Percentiles rank a stretch among this genome's conserved stretches.
These are phyloP conservation scores for Galerina sulciceps DNA, from an alignment of 768 basidiomycete species.

Conservation along the genomic window DNA sequence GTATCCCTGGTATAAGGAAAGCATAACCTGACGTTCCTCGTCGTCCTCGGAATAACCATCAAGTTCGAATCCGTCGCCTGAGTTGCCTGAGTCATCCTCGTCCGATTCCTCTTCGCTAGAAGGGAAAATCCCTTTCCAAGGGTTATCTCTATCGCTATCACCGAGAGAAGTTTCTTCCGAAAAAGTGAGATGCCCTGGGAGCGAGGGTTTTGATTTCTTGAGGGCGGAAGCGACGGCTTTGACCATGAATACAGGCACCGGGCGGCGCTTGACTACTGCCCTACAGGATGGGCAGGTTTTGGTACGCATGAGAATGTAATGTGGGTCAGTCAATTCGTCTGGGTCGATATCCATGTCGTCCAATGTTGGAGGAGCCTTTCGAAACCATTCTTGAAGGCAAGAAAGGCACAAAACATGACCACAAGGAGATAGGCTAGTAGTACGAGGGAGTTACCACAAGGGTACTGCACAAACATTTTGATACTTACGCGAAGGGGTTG, in stretches of 20 bases:
- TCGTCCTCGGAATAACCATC: constrained; percentile 20
- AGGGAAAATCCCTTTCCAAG: constrained; percentile 75
- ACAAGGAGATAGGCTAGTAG: constrained; percentile 68
- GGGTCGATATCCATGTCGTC: constrained; percentile 43
- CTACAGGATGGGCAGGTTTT: constrained; percentile 82
- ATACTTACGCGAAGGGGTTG: constrained; percentile 68
- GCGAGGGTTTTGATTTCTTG: constrained; percentile 41
- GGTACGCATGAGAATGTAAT: constrained; percentile 56
- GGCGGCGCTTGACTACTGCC: constrained; percentile 55
- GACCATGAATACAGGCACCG: constrained; percentile 71
- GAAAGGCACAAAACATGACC: constrained; percentile 77
- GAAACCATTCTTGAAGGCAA: constrained; percentile 82
- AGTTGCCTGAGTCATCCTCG: constrained; percentile 34
- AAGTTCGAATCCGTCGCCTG: constrained; percentile 37
- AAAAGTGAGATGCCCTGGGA: neutral
- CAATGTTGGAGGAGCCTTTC: constrained; percentile 59
- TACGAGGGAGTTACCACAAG: neutral
- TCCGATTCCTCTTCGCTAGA: constrained; percentile 40
- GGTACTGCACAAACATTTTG: neutral
- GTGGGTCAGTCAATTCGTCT: constrained; percentile 39
- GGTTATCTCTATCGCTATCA: constrained; percentile 50
- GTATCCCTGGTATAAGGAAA: neutral
- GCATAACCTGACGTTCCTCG: neutral
- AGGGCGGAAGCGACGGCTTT: constrained; percentile 60
- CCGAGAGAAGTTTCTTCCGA: constrained; percentile 23